phyloP scores from a whole-genome alignment of 495 filamentous ascomycete genomes.

The Neurospora discreta region DNA sequence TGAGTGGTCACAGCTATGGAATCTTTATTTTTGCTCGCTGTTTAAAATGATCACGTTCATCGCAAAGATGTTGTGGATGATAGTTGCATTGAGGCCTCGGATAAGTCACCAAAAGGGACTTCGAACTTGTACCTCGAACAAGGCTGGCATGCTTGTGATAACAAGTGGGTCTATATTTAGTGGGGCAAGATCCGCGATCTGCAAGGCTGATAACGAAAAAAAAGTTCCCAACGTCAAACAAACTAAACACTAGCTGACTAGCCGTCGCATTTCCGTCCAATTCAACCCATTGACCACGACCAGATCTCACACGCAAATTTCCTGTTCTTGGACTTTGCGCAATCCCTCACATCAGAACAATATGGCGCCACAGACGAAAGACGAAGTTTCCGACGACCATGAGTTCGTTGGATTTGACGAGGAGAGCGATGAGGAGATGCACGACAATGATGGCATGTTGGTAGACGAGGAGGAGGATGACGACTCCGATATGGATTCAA shows the following conservation, averaged over 20 bases:
- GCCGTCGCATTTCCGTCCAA: conserved; percentile 1
- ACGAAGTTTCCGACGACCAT: conserved; percentile 16
- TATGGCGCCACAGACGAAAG: conserved; percentile 8
- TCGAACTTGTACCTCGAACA: background rate
- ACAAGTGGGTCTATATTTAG: background rate
- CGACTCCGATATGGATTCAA: background rate
- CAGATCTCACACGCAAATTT: background rate
- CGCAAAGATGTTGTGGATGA: too few species aligned
- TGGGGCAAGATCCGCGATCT: conserved; percentile 7
- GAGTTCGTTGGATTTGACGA: conserved; percentile 27
- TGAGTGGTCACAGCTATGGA: too few species aligned
- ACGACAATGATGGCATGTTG: conserved; percentile 2
- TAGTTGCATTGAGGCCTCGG: too few species aligned
- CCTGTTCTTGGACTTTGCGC: background rate
- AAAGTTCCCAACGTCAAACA: conserved; percentile 14
- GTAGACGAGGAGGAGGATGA: conserved; percentile 23
- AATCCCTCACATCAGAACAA: background rate
- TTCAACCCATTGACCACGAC: background rate
- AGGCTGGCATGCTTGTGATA: conserved; percentile 7
- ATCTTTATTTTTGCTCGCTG: too few species aligned
- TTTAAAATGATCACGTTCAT: too few species aligned
- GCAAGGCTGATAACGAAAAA: conserved; percentile 23
- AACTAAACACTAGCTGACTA: conserved; percentile 1
- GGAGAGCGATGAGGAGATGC: conserved; percentile 12
- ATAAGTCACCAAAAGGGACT: background rate